Conservation (phyloP, 805 yeast genomes). For the Suhomyces sp. region DNA sequence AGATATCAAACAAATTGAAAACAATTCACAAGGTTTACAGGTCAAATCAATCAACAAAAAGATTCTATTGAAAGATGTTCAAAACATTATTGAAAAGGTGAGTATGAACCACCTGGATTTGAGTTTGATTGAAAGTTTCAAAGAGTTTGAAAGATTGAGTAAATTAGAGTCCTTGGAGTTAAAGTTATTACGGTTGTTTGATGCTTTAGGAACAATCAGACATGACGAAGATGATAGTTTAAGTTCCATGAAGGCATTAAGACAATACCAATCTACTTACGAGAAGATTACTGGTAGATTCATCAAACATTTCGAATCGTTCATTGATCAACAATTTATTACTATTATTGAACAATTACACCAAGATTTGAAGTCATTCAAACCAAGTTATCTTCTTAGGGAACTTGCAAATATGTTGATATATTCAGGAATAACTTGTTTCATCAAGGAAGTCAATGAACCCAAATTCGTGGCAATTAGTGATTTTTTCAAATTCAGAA, state of each 20-base stretch:
- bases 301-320: constrained; percentile 43
- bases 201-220: constrained; percentile 64
- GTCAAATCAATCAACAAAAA: constrained; percentile 81
- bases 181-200: constrained; percentile 54
- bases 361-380: constrained; percentile 25
- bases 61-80: constrained; percentile 66
- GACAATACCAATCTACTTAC: constrained; percentile 61
- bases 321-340: constrained; percentile 34
- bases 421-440: constrained; percentile 35
- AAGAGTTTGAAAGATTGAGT: constrained; percentile 47
- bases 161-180: constrained; percentile 51
- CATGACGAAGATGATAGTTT: constrained; percentile 46
- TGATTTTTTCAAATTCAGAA: constrained; percentile 36
- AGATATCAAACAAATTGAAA: constrained; percentile 70
- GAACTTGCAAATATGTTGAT: constrained; percentile 29
- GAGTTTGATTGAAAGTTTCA: constrained; percentile 43
- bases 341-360: constrained; percentile 40
- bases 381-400: constrained; percentile 19
- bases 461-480: constrained; percentile 48
- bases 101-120: constrained; percentile 60
- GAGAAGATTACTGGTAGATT: constrained; percentile 56
- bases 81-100: constrained; percentile 67
- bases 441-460: constrained; percentile 57
- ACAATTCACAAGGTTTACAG: constrained; percentile 78
- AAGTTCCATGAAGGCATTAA: constrained; percentile 69